A percentile compares a stretch with the other conserved stretches of the same genome.
These are phyloP conservation scores for Microdochium trichocladiopsis DNA, from an alignment of 2,329 filamentous ascomycete genomes.

Conservation along the genomic window DNA sequence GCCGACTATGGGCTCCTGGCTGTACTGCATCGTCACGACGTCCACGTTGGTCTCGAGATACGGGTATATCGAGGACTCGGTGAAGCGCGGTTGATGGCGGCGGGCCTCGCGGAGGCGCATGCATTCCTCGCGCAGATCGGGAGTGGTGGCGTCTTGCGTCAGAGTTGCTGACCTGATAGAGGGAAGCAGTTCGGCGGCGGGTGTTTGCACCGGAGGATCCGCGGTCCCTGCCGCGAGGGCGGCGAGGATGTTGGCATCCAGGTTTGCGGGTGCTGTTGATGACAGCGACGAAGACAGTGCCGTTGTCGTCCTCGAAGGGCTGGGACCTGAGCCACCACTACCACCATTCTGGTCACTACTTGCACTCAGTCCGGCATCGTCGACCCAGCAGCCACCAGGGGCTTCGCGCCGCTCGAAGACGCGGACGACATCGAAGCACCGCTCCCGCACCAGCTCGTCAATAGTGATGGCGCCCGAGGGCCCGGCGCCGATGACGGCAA, in stretches of 20 bases:
- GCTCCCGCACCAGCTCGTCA: slow-evolving; percentile 48
- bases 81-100: slow-evolving; percentile 34
- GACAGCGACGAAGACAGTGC: not conserved
- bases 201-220: not conserved
- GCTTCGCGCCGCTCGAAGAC: slow-evolving; percentile 48
- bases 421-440: slow-evolving; percentile 44
- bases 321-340: not conserved
- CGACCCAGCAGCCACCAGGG: slow-evolving; percentile 9
- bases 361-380: not conserved
- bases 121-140: slow-evolving; percentile 31
- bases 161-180: slow-evolving; percentile 32
- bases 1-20: slow-evolving; percentile 39
- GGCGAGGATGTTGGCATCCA: slow-evolving; percentile 9
- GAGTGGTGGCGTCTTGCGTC: slow-evolving; percentile 34
- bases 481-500: slow-evolving; percentile 52
- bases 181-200: slow-evolving; percentile 19
- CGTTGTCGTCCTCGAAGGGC: not conserved
- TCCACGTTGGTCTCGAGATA: slow-evolving; percentile 54
- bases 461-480: slow-evolving; percentile 50
- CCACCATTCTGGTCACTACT: not conserved
- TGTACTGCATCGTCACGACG: slow-evolving; percentile 46
- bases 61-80: slow-evolving; percentile 47
- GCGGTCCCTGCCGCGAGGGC: not conserved
- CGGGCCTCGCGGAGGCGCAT: slow-evolving; percentile 24
- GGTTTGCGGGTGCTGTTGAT: slow-evolving; percentile 11